Evolutionary conservation across 768 basidiomycete species (phyloP).

Genomic region (Boletus reticuloceps): DNA sequence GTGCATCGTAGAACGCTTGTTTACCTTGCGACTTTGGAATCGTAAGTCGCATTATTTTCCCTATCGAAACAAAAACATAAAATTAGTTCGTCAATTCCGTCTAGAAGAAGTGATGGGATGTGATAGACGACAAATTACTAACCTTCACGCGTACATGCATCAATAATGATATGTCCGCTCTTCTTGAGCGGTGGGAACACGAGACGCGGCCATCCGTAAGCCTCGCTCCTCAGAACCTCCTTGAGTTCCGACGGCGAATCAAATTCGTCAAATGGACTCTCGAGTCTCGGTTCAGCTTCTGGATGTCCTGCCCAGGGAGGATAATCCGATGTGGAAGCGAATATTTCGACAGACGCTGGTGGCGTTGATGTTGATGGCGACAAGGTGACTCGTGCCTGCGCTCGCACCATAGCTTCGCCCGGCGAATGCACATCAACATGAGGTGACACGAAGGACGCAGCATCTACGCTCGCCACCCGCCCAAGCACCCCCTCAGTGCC

Average conservation of each 20-base stretch:
- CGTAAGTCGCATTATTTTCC: constrained; percentile 87
- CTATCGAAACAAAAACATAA: constrained; percentile 38
- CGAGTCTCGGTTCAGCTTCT: constrained; percentile 1
- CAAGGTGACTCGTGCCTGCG: constrained; percentile 11
- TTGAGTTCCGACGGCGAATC: constrained; percentile 40
- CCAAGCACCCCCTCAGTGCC: constrained; percentile 12
- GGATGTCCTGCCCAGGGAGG: neutral
- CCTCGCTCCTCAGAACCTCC: constrained; percentile 62
- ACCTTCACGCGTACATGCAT: constrained; percentile 86
- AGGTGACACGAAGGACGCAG: constrained; percentile 21
- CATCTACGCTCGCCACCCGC: constrained; percentile 16
- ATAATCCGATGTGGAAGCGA: constrained; percentile 8
- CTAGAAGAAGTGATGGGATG: neutral
- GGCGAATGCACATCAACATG: constrained; percentile 22
- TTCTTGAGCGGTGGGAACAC: constrained; percentile 91
- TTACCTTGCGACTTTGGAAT: constrained; percentile 95
- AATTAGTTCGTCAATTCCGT: constrained; percentile 2
- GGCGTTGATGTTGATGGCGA: constrained; percentile 14
- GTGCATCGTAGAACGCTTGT: constrained; percentile 91
- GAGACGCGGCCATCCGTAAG: constrained; percentile 87
- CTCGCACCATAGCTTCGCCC: constrained; percentile 8
- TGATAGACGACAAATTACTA: constrained; percentile 1
- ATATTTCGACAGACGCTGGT: constrained; percentile 5
- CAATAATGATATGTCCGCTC: constrained; percentile 88
- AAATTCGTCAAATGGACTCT: constrained; percentile 1